Evolutionary conservation across 192 early-diverging fungal genomes (phyloP).

Genomic region (Dispira parvispora): DNA sequence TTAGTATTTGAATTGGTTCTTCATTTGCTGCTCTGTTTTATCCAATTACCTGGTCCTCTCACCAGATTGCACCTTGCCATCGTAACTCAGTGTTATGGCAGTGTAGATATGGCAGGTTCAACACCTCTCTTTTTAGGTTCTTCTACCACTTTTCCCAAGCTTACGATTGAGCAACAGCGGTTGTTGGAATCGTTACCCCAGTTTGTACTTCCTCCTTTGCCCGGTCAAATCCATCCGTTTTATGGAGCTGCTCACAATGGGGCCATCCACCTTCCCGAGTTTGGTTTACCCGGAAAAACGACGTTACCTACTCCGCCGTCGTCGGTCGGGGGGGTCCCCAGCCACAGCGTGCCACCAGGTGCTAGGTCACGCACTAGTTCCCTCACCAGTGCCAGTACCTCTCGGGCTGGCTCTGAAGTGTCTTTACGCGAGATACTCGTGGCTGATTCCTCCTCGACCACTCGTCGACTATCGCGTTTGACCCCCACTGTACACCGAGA

Average conservation of each 20-base stretch:
- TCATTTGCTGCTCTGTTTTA: too few species aligned
- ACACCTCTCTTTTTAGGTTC: neutral
- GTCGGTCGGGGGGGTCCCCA: neutral
- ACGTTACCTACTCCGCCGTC: neutral
- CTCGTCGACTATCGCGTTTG: neutral
- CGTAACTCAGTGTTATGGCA: neutral
- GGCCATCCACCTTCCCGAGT: conserved; percentile 17
- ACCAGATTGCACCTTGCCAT: too few species aligned
- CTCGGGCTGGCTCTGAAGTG: neutral
- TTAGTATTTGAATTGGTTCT: too few species aligned
- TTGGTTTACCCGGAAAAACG: conserved; percentile 3
- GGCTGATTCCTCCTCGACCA: neutral
- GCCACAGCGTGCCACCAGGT: too few species aligned
- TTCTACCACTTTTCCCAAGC: neutral
- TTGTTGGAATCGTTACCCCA: conserved; percentile 21
- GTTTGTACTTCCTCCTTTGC: conserved; percentile 36
- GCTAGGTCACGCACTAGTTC: too few species aligned
- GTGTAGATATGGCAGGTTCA: conserved; percentile 10
- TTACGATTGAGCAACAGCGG: neutral
- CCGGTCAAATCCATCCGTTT: conserved; percentile 35
- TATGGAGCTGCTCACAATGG: conserved; percentile 36
- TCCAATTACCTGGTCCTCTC: too few species aligned
- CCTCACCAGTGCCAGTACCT: neutral
- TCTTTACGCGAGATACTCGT: neutral
- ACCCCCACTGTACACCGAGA: neutral